phyloP scores from a whole-genome alignment of 306 rosid genomes.

The Pterocarpus macrocarpus region DNA sequence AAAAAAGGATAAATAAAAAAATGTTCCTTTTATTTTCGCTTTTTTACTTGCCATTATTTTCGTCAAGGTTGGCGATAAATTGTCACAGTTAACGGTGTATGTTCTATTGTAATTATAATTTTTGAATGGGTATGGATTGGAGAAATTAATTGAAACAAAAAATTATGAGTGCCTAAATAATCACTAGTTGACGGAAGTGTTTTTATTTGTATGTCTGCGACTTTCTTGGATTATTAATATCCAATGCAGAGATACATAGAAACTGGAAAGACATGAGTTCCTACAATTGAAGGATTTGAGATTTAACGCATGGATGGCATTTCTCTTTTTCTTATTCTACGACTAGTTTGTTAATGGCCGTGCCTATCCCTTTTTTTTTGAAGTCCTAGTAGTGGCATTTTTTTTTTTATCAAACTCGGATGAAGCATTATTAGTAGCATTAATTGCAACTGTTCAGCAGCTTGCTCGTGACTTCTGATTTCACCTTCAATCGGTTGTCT shows the following conservation, averaged over 20 bases:
- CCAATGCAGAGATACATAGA: background rate
- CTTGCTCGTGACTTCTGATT: too few relatives aligned
- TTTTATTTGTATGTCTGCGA: background rate
- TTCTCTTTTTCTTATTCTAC: too few relatives aligned
- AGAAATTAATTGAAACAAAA: background rate
- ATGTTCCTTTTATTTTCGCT: background rate
- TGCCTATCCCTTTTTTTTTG: too few relatives aligned
- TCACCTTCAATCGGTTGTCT: too few relatives aligned
- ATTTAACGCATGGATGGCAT: too few relatives aligned
- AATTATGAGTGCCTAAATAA: slow-evolving; percentile 16
- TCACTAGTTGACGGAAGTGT: background rate
- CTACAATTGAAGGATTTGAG: too few relatives aligned
- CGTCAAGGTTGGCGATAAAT: slow-evolving; percentile 16
- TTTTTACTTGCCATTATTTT: slow-evolving; percentile 35
- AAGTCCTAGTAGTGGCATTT: too few relatives aligned
- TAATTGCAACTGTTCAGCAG: too few relatives aligned
- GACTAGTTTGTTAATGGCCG: too few relatives aligned
- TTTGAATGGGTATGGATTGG: slow-evolving; percentile 24
- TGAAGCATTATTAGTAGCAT: too few relatives aligned
- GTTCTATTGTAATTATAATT: slow-evolving; percentile 45
- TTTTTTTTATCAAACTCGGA: too few relatives aligned
- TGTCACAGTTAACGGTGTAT: background rate
- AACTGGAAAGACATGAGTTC: too few relatives aligned
- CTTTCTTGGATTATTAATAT: background rate
- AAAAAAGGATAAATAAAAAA: background rate